These are phyloP conservation scores for Paraurostyla sp. DNA, from an alignment of 73 alveolate species.

Conservation along the genomic window DNA sequence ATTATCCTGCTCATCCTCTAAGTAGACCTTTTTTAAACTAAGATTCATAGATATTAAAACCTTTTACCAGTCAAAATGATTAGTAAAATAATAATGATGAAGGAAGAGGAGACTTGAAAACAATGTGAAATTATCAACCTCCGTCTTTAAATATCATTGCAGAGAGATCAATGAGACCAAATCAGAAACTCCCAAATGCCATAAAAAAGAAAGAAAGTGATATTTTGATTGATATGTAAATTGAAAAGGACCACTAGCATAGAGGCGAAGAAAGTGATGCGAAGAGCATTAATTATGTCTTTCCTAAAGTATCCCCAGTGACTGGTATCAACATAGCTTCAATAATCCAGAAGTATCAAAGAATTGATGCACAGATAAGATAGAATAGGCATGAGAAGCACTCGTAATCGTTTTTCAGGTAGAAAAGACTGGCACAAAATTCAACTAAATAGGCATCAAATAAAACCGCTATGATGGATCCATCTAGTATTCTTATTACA, in stretches of 20 bases:
- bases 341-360: not conserved
- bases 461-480: not conserved
- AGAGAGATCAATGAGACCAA: not conserved
- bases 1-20: no score
- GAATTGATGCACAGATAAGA: not conserved
- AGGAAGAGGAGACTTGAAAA: not conserved
- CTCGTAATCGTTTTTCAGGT: not conserved
- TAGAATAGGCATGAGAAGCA: not conserved
- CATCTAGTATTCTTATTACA: not conserved
- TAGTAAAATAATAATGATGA: no score
- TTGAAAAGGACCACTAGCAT: no score
- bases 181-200: not conserved
- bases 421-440: not conserved
- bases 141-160: constrained; percentile 2
- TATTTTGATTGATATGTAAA: not conserved
- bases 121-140: not conserved
- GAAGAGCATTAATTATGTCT: not conserved
- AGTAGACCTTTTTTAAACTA: no score
- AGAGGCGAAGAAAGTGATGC: not conserved
- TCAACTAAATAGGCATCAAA: not conserved
- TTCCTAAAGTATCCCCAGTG: not conserved
- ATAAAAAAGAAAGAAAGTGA: not conserved
- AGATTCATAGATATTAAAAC: no score
- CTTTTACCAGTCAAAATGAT: no score
- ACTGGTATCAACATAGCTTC: not conserved